phyloP scores from a whole-genome alignment of 2,329 filamentous ascomycete genomes.

The Dothideomycetes sp. region DNA sequence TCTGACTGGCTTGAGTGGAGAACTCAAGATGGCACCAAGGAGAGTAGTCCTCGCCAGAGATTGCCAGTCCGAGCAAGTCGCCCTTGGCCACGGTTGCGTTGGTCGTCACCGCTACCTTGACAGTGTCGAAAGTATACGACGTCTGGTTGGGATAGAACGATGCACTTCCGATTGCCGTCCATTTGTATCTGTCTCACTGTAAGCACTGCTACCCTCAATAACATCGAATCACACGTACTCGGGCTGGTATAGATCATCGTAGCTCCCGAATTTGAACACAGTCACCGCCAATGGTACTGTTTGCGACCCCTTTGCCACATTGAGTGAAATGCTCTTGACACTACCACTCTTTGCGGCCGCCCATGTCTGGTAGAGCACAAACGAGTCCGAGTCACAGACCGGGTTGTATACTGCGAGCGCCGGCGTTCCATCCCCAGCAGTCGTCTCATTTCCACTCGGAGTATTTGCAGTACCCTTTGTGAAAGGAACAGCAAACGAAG shows the following conservation, averaged over 20 bases:
- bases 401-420: slow-evolving; percentile 12
- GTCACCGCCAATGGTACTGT: slow-evolving; percentile 12
- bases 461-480: slow-evolving; percentile 7
- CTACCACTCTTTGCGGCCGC: slow-evolving; percentile 11
- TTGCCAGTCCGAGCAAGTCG: slow-evolving; percentile 13
- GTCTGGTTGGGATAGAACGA: slow-evolving; percentile 11
- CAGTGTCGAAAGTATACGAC: slow-evolving; percentile 12
- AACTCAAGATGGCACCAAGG: slow-evolving; percentile 17
- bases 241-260: slow-evolving; percentile 12
- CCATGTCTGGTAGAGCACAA: slow-evolving; percentile 16
- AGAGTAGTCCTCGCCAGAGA: slow-evolving; percentile 12
- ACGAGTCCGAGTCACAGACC: slow-evolving; percentile 15
- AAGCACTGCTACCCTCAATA: not conserved
- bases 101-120: slow-evolving; percentile 11
- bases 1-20: slow-evolving; percentile 1
- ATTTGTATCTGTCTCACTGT: slow-evolving; percentile 13
- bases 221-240: too few species aligned
- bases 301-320: slow-evolving; percentile 12
- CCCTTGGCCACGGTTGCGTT: slow-evolving; percentile 13
- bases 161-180: slow-evolving; percentile 11
- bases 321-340: slow-evolving; percentile 12
- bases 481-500: slow-evolving; percentile 11
- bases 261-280: slow-evolving; percentile 14
- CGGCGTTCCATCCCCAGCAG: slow-evolving; percentile 10
- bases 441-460: slow-evolving; percentile 9